Evolutionary conservation across 768 basidiomycete species (phyloP).

Genomic region (Lactifluus subvellereus): DNA sequence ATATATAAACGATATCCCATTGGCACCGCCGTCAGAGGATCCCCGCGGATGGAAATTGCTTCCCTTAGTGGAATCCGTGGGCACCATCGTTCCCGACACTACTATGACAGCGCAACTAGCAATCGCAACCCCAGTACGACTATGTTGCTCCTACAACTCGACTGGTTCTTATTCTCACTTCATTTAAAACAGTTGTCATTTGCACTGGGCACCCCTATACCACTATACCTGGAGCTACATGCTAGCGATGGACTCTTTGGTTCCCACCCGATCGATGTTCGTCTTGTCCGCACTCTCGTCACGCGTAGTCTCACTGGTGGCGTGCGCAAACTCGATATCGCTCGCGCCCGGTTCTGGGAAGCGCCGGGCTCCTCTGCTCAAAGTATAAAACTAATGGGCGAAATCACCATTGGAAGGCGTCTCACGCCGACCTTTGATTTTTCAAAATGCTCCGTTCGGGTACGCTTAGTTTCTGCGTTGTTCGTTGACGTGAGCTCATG

Average conservation of each 20-base stretch:
- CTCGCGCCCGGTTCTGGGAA: constrained; percentile 16
- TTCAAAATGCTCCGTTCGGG: constrained; percentile 12
- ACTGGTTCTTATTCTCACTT: neutral
- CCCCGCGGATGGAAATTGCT: constrained; percentile 25
- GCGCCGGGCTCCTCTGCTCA: neutral
- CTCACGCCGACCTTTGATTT: constrained; percentile 17
- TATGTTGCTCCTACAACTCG: neutral
- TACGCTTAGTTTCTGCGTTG: neutral
- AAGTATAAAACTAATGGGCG: constrained; percentile 11
- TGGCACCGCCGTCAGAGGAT: constrained; percentile 15
- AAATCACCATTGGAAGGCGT: neutral
- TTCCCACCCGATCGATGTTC: constrained; percentile 7
- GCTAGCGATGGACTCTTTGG: neutral
- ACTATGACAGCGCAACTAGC: constrained; percentile 3
- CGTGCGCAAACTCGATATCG: neutral
- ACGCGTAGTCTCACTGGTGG: constrained; percentile 4
- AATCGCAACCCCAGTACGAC: constrained; percentile 17
- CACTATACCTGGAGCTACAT: constrained; percentile 10
- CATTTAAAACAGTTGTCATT: constrained; percentile 9
- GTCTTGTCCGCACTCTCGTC: constrained; percentile 14
- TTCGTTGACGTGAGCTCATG: neutral
- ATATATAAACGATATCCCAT: constrained; percentile 5
- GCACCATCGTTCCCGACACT: neutral
- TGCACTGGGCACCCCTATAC: constrained; percentile 19
- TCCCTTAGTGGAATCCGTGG: constrained; percentile 9